Percentiles rank a stretch among this genome's conserved stretches.
phyloP scores from a whole-genome alignment of 768 basidiomycete genomes.

The Lepiota venenata region DNA sequence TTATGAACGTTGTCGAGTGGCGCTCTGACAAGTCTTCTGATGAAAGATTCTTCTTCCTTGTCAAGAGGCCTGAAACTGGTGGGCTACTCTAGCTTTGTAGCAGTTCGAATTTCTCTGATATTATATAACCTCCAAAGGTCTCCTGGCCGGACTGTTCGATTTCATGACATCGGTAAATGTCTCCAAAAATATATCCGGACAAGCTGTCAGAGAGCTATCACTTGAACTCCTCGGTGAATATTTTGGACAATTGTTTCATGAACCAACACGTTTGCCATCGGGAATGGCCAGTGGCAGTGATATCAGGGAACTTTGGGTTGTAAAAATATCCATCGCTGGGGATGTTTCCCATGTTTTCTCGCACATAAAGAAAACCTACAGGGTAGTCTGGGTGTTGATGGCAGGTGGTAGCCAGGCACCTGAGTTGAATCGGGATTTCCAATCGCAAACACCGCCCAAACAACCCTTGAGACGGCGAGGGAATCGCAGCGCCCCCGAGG shows the following conservation, averaged over 20 bases:
- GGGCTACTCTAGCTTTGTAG: constrained; percentile 18
- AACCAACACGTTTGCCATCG: background rate
- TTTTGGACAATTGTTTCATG: constrained; percentile 22
- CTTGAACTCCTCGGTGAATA: constrained; percentile 41
- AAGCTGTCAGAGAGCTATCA: constrained; percentile 33
- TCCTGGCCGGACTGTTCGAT: constrained; percentile 87
- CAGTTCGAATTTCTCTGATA: constrained; percentile 3
- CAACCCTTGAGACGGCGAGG: constrained; percentile 14
- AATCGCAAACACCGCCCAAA: constrained; percentile 14
- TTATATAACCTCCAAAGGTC: constrained; percentile 47
- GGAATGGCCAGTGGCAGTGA: constrained; percentile 12
- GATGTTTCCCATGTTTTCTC: constrained; percentile 84
- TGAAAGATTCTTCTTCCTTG: constrained; percentile 67
- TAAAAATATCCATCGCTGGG: constrained; percentile 48
- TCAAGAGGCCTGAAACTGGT: constrained; percentile 85
- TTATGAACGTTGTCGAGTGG: constrained; percentile 89
- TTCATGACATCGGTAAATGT: constrained; percentile 71
- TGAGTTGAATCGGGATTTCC: constrained; percentile 13
- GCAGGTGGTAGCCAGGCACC: constrained; percentile 54
- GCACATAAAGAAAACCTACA: constrained; percentile 86
- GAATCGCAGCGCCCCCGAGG: background rate
- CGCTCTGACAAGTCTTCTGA: constrained; percentile 25
- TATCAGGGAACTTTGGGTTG: constrained; percentile 27
- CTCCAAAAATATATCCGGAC: constrained; percentile 35
- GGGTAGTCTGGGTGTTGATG: constrained; percentile 67